Evolutionary conservation across 2,329 filamentous ascomycete species (phyloP).

Genomic region (Pyricularia sp.): DNA sequence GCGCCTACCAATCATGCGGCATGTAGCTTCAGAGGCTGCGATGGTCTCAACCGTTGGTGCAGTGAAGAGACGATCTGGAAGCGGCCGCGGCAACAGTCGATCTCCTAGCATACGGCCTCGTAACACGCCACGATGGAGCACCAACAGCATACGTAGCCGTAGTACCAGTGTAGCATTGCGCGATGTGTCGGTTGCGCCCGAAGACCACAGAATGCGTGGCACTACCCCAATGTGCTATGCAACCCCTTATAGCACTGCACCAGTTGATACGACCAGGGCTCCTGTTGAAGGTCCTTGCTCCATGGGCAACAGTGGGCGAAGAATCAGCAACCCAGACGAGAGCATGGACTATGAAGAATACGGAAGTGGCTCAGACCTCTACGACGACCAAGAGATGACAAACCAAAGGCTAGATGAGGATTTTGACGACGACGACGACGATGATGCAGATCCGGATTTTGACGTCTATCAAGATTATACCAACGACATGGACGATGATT

Average conservation of each 20-base stretch:
- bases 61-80: constrained; percentile 23
- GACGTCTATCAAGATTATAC: constrained; percentile 18
- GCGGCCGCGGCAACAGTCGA: constrained; percentile 26
- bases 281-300: background rate
- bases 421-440: constrained; percentile 17
- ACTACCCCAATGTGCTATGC: constrained; percentile 58
- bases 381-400: constrained; percentile 11
- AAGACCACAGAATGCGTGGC: constrained; percentile 22
- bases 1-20: constrained; percentile 11
- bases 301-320: constrained; percentile 8
- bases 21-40: constrained; percentile 13
- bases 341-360: constrained; percentile 22
- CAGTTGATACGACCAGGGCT: constrained; percentile 24
- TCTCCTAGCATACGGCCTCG: constrained; percentile 40
- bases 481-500: constrained; percentile 14
- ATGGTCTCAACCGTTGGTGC: constrained; percentile 21
- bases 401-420: constrained; percentile 10
- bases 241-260: constrained; percentile 56
- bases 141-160: constrained; percentile 21
- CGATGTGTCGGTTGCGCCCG: constrained; percentile 20
- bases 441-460: constrained; percentile 18
- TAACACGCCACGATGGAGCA: constrained; percentile 43
- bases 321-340: constrained; percentile 16
- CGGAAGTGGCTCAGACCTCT: constrained; percentile 11
- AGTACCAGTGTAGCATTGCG: constrained; percentile 22